phyloP scores from a whole-genome alignment of 345 rosid genomes.

The Capsella bursapastoris region DNA sequence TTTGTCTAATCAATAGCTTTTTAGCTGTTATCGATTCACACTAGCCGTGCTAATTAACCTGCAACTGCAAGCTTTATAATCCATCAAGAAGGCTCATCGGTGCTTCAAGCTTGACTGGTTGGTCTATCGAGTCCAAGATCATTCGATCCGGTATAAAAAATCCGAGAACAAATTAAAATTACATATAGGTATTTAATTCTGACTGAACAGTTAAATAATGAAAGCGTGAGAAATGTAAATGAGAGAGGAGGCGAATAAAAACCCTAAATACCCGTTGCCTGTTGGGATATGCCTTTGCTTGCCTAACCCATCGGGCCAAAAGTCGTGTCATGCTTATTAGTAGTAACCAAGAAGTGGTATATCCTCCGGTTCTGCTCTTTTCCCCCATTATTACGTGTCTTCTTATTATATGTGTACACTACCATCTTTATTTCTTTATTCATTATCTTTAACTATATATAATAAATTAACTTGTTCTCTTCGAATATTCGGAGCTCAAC shows the following conservation, averaged over 20 bases:
- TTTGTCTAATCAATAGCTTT: background rate
- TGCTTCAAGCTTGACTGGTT: background rate
- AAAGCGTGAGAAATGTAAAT: constrained; percentile 6
- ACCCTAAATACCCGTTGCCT: constrained; percentile 21
- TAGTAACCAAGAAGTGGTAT: constrained; percentile 16
- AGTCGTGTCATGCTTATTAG: constrained; percentile 27
- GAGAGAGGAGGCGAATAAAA: background rate
- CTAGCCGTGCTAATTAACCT: background rate
- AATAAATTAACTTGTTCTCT: constrained; percentile 22
- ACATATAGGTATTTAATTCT: background rate
- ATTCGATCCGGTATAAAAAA: background rate
- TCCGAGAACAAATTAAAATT: no score
- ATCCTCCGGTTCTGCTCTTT: constrained; percentile 40
- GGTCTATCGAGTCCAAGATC: background rate
- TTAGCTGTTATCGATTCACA: background rate
- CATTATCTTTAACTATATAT: background rate
- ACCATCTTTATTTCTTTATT: background rate
- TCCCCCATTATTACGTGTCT: constrained; percentile 42
- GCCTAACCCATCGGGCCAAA: constrained; percentile 34
- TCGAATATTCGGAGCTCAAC: constrained; percentile 42
- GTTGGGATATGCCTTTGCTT: constrained; percentile 39
- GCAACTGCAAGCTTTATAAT: background rate
- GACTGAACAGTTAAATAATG: background rate
- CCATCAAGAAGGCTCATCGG: background rate
- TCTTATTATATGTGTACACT: background rate